Percentiles rank a stretch among this genome's conserved stretches.
Conservation (phyloP, 2,329 filamentous ascomycete genomes). For the Parastagonospora avenae region DNA sequence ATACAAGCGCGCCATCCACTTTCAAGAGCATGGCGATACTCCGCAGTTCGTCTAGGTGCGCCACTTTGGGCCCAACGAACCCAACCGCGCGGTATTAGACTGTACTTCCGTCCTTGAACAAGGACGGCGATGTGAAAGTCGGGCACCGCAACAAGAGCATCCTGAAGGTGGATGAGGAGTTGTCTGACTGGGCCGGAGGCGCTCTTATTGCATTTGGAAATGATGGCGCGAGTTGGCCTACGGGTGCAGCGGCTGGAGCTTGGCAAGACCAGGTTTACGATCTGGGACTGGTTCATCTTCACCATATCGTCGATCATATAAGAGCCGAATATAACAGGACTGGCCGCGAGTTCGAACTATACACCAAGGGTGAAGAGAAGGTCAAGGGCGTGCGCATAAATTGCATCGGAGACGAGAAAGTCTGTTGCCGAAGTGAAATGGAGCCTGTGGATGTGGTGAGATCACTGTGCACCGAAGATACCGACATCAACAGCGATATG, state of each 20-base stretch:
- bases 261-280: neutral
- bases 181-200: neutral
- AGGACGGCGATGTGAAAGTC: too few species aligned
- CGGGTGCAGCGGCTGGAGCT: neutral
- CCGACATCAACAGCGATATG: conserved; percentile 2
- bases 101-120: neutral
- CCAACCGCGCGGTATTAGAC: too few species aligned
- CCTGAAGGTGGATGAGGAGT: too few species aligned
- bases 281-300: neutral
- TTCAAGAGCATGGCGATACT: neutral
- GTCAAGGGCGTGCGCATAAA: neutral
- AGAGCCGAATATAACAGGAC: too few species aligned
- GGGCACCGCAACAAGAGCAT: too few species aligned
- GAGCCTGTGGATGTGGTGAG: neutral
- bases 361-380: neutral
- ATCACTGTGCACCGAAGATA: neutral
- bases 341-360: neutral
- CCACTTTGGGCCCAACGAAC: neutral
- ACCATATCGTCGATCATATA: neutral
- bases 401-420: too few species aligned
- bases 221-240: neutral
- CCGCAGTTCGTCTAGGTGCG: neutral
- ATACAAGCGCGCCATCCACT: conserved; percentile 4
- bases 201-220: neutral
- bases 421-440: neutral